Percentiles rank a stretch among this genome's conserved stretches.
Conservation (phyloP, 1,284 basidiomycete species). For the Tylopilus sp. region DNA sequence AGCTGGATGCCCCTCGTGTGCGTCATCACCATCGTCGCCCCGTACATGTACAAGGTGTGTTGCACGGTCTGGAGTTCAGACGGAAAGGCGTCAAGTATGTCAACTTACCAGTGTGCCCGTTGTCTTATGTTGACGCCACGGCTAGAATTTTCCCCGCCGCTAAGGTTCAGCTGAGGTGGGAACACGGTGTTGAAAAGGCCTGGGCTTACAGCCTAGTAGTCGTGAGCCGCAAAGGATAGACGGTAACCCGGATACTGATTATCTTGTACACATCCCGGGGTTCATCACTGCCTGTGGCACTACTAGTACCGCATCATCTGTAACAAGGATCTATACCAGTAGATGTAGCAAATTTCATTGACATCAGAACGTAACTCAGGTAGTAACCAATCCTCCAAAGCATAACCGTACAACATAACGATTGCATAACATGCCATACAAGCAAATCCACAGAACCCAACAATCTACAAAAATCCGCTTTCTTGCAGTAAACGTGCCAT, state of each 20-base stretch:
- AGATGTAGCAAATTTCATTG: constrained; percentile 3
- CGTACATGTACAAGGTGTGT: not conserved
- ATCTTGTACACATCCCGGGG: too few species aligned
- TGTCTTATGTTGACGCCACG: not conserved
- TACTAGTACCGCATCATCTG: too few species aligned
- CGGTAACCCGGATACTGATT: too few species aligned
- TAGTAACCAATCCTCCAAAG: constrained; percentile 22
- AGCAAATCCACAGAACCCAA: constrained; percentile 3
- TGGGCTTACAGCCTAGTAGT: constrained; percentile 21
- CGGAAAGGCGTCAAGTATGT: constrained; percentile 17
- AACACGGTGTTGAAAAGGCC: constrained; percentile 24
- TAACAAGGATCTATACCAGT: too few species aligned
- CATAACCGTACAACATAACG: constrained; percentile 36
- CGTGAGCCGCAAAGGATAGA: constrained; percentile 9
- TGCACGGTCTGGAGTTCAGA: constrained; percentile 6
- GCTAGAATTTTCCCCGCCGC: constrained; percentile 18
- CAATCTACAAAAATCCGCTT: constrained; percentile 81
- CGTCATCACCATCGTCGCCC: constrained; percentile 29
- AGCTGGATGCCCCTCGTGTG: constrained; percentile 9
- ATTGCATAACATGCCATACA: constrained; percentile 8
- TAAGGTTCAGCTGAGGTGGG: constrained; percentile 36
- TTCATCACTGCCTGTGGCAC: too few species aligned
- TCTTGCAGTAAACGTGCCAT: constrained; percentile 91
- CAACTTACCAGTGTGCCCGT: not conserved
- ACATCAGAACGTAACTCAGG: constrained; percentile 9